A percentile compares a stretch with the other conserved stretches of the same genome.
These are phyloP conservation scores for Suhomyces bolitotheri DNA, from an alignment of 1,139 yeast genomes.

Conservation along the genomic window DNA sequence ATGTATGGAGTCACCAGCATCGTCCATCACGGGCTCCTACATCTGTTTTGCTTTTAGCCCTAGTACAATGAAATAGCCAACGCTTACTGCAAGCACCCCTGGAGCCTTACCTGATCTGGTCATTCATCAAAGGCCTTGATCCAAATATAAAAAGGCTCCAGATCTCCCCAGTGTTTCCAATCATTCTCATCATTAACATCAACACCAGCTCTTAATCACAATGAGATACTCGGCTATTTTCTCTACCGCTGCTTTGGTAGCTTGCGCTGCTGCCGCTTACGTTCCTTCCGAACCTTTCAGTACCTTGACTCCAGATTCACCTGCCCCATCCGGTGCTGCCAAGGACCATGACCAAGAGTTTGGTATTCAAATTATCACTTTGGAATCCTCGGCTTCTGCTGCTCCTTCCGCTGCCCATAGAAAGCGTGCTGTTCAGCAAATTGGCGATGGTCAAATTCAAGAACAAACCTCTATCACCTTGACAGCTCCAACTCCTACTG, in stretches of 20 bases:
- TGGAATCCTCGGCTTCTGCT: constrained; percentile 19
- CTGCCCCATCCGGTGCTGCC: constrained; percentile 56
- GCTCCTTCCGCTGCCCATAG: constrained; percentile 20
- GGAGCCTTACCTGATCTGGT: constrained; percentile 5
- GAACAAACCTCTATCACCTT: constrained; percentile 26
- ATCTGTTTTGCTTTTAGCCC: constrained; percentile 1
- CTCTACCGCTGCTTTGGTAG: constrained; percentile 38
- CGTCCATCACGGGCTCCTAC: not conserved
- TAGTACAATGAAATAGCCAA: too few relatives aligned
- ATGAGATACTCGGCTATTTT: constrained; percentile 34
- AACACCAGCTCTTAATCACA: constrained; percentile 4
- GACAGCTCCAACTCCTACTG: constrained; percentile 15
- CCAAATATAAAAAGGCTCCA: too few relatives aligned
- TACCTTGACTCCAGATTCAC: constrained; percentile 30
- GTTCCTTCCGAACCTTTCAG: constrained; percentile 42
- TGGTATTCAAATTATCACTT: constrained; percentile 63
- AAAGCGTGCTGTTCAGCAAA: constrained; percentile 30
- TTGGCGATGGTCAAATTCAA: constrained; percentile 28
- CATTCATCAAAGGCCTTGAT: too few relatives aligned
- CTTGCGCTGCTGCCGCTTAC: constrained; percentile 59
- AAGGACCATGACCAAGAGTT: constrained; percentile 62
- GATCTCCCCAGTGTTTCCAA: too few relatives aligned
- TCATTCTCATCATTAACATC: too few relatives aligned
- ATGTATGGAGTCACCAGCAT: not conserved
- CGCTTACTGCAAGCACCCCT: constrained; percentile 9